Evolutionary conservation across 805 yeast genomes (phyloP).

Genomic region (Jamesozyma hellenica): DNA sequence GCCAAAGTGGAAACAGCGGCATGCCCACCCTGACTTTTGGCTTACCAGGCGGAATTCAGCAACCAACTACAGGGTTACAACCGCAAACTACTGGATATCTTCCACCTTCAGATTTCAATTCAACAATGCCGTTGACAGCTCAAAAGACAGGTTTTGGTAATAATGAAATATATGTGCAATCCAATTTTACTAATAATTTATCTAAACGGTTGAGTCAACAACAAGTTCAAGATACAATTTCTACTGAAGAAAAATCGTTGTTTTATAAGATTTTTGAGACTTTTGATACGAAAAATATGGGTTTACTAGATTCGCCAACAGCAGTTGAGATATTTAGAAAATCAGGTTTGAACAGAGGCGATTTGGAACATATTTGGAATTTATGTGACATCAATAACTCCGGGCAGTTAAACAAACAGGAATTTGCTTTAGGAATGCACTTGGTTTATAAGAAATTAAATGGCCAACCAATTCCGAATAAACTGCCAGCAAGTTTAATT

Average conservation of each 20-base stretch:
- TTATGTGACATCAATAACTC: conserved; percentile 73
- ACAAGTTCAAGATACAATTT: conserved; percentile 51
- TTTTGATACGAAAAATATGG: conserved; percentile 65
- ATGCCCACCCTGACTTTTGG: conserved; percentile 31
- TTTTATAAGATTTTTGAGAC: conserved; percentile 82
- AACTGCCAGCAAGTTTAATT: conserved; percentile 77
- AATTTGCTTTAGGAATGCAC: conserved; percentile 96
- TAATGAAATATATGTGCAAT: conserved; percentile 31
- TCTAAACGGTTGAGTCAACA: conserved; percentile 16
- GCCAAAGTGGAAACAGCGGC: conserved; percentile 2
- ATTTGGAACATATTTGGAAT: conserved; percentile 85
- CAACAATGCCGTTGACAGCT: conserved; percentile 30
- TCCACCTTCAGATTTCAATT: conserved; percentile 34
- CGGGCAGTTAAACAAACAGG: conserved; percentile 79
- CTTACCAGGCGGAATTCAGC: conserved; percentile 7
- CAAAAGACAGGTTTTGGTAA: conserved; percentile 40
- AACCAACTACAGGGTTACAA: conserved; percentile 6
- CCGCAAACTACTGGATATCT: conserved; percentile 60
- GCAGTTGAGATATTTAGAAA: conserved; percentile 85
- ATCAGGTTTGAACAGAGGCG: conserved; percentile 78
- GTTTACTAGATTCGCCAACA: conserved; percentile 65
- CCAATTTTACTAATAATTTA: conserved; percentile 28
- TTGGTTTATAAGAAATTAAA: conserved; percentile 81
- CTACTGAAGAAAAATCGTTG: conserved; percentile 75
- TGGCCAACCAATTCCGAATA: conserved; percentile 74